Base-by-base conservation (phyloP, 352 stramenopile genomes). In the Phytopythium aichiense region DNA sequence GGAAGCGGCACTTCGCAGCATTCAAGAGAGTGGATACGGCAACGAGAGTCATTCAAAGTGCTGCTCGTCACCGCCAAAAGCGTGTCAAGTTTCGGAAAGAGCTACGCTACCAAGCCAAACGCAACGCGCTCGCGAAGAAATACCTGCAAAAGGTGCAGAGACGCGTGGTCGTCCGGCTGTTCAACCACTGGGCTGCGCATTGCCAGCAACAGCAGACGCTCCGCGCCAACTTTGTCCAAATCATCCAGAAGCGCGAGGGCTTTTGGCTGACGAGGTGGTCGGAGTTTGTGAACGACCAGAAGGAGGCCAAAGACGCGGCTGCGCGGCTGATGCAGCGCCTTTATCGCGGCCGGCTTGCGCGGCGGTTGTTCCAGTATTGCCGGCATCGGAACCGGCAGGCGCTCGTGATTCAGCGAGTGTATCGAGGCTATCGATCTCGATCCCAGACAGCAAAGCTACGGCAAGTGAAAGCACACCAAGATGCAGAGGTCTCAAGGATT, bases 61-160 rank as follows among this genome's bases (percentile, higher is more conserved):
- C 65, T 3, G 58, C 74, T 50, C 63, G 69, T 1, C 48, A 66
- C 1, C 52, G 53, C 4, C 68, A 69, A 22, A 61, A 77, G 31
- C 65, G 58, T 13, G 12, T 20, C 1, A 45, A 66, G 18, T 52
- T 89, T 15, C 69, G 65, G 0, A 84, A 76, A 37, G 54, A 76
- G 28, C 56, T 85, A 20, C 79, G 77, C 4, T 40, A 77, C 56
- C 76, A 74, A 31, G 59, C 60, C 9, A 92, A 90, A 45, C 75
- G 76, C 12, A 74, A 55, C n/a, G 76, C 67, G 8, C 58, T 87
- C n/a, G 81, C 81, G 6, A 71, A 64, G 31, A 79, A 74, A 33
- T 90, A 88, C 37, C 52, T 90, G 4, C 58, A 68, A 1, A 90
- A 90, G 56, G 65, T 87, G 22, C 77, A 89, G 37, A 54, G 58